These are phyloP conservation scores for Sanghuangporus weigelae DNA, from an alignment of 1,284 basidiomycete species.

Conservation along the genomic window DNA sequence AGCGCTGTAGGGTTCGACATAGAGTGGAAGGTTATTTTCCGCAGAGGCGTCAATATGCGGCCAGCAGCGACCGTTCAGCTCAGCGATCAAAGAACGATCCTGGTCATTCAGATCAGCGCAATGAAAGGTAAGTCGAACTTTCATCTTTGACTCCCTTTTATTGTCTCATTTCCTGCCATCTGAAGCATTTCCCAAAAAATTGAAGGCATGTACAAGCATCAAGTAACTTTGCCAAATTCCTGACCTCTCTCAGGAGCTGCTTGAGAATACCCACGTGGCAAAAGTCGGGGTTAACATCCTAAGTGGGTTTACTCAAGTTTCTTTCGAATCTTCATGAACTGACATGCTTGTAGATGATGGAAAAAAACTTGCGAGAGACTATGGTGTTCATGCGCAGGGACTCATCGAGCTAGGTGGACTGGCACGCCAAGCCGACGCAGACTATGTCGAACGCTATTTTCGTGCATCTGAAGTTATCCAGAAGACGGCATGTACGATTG, in stretches of 20 bases:
- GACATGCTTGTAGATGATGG: slow-evolving; percentile 45
- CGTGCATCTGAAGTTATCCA: background rate
- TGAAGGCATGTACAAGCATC: slow-evolving; percentile 1
- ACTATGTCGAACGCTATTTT: slow-evolving; percentile 26
- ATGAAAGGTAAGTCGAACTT: slow-evolving; percentile 41
- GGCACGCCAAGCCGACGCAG: slow-evolving; percentile 42
- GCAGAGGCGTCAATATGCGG: slow-evolving; percentile 28
- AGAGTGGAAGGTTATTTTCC: slow-evolving; percentile 48
- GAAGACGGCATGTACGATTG: background rate
- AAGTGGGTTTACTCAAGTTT: slow-evolving; percentile 32
- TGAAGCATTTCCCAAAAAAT: background rate
- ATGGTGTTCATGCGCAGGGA: slow-evolving; percentile 44
- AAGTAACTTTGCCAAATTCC: no score
- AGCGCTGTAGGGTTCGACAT: slow-evolving; percentile 58
- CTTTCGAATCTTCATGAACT: background rate
- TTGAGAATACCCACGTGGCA: slow-evolving; percentile 39
- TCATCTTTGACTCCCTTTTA: background rate
- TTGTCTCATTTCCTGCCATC: background rate
- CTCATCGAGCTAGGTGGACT: slow-evolving; percentile 54
- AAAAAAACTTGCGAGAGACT: slow-evolving; percentile 54
- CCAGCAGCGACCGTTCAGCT: slow-evolving; percentile 51
- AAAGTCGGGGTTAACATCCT: slow-evolving; percentile 60
- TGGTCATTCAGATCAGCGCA: slow-evolving; percentile 51
- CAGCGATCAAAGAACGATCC: slow-evolving; percentile 39
- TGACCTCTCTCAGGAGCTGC: slow-evolving; percentile 34